phyloP scores from a whole-genome alignment of 495 filamentous ascomycete species.

The Penicillium dipodomyicola region DNA sequence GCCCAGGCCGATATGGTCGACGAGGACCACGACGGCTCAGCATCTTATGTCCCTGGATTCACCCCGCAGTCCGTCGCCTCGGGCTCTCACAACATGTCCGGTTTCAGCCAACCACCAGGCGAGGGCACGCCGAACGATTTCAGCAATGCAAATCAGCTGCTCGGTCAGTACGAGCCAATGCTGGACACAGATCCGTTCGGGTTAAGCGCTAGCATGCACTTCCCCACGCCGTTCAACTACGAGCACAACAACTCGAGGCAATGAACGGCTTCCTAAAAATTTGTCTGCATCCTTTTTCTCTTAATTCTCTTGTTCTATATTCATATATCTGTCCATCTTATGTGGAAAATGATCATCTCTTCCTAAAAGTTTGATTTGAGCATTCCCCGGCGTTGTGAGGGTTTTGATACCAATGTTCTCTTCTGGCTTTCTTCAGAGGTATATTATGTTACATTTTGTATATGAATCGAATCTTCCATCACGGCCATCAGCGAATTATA shows the following conservation, averaged over 20 bases:
- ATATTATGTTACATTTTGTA: conserved; percentile 7
- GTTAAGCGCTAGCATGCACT: conserved; percentile 88
- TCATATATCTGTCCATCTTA: conserved; percentile 7
- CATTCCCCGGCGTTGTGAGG: conserved; percentile 30
- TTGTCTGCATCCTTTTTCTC: neutral
- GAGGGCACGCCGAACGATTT: conserved; percentile 40
- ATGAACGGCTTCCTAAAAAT: conserved; percentile 21
- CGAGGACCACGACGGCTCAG: conserved; percentile 70
- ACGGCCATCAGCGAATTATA: neutral
- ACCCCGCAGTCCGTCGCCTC: conserved; percentile 45
- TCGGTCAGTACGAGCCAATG: conserved; percentile 78
- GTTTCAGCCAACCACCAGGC: conserved; percentile 39
- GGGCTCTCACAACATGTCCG: conserved; percentile 39
- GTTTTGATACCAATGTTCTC: conserved; percentile 28
- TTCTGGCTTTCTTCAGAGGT: conserved; percentile 5
- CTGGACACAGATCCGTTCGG: conserved; percentile 90
- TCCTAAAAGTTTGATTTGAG: conserved; percentile 28
- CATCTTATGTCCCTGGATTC: conserved; percentile 63
- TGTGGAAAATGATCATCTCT: conserved; percentile 13
- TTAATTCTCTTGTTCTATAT: conserved; percentile 7
- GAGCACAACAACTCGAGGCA: conserved; percentile 51
- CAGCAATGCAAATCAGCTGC: conserved; percentile 59
- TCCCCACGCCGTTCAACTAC: conserved; percentile 84
- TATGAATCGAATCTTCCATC: conserved; percentile 10
- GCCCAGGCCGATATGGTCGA: conserved; percentile 93